Evolutionary conservation across 2,329 filamentous ascomycete species (phyloP), one percentile per base, ranked within the genome.

Genomic region (Dissoconium aciculare): DNA sequence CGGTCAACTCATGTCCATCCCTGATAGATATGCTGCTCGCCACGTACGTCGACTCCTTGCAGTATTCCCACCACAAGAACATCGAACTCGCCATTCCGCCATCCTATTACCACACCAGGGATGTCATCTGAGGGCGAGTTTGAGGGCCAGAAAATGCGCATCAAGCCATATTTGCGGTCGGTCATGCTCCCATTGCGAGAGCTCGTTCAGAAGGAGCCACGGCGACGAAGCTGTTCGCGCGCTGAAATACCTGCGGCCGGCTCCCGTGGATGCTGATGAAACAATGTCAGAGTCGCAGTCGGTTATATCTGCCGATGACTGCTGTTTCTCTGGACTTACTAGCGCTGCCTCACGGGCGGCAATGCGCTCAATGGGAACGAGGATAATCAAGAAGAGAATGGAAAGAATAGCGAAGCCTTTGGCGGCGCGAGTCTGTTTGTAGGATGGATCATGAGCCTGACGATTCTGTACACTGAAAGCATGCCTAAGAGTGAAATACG

Each of bases 81-180:
- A 57, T 98, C 89, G 31, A 84, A 64, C 28, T 78, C 76, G 21
- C 87, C 94, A 56, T 98, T 98, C 49, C 79, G 74, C 83, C 87
- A 98, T 50, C 89, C 89, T 27, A 98, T 80, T 41, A 98, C 74
- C 37, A 94, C 80, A 26, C 87, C 89, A 25, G 82, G 72, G 34
- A 71, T 66, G 44, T 73, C 70, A 33, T 76, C 79, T 55, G 66
- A 69, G 32, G 71, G 67, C 50, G 82, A 74, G 60, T 67, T 85
- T 50, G 79, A 79, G 49, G 89, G 91, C 89, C 89, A 98, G 64
- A 98, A 95, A 63, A 98, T 76, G 65, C 89, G 83, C 76, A 95
- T 83, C 64, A 95, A 67, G 51, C 81, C 85, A 54, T 54, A 45
- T 81, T 89, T 69, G 48, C 62, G 62, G 59, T 64, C 62, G 56